A percentile compares a stretch with the other conserved stretches of the same genome.
Evolutionary conservation across 106 monocot species (phyloP).

Genomic region (Allium sativum): DNA sequence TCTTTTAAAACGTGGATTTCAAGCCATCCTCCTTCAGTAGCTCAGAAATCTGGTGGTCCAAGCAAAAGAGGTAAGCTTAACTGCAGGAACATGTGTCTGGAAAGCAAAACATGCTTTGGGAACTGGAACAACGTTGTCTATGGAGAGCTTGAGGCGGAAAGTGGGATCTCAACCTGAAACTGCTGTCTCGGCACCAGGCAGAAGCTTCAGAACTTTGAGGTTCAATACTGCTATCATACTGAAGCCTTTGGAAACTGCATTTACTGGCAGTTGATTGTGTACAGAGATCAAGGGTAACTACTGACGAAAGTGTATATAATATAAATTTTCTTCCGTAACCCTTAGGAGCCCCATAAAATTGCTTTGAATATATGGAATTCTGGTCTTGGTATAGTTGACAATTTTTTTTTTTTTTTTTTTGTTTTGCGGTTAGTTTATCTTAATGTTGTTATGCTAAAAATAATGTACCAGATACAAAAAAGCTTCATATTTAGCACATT

Average conservation of each 20-base stretch:
- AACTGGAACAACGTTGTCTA: slow-evolving; percentile 10
- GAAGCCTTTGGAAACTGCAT: slow-evolving; percentile 45
- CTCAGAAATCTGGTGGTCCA: slow-evolving; percentile 44
- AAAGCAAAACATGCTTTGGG: slow-evolving; percentile 53
- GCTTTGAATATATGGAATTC: too few relatives aligned
- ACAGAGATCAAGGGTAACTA: too few relatives aligned
- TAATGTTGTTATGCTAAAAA: too few relatives aligned
- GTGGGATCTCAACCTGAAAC: slow-evolving; percentile 26
- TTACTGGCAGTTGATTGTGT: slow-evolving; percentile 24
- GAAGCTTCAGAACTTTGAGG: slow-evolving; percentile 84
- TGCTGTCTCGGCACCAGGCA: slow-evolving; percentile 48
- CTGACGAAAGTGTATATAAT: too few relatives aligned
- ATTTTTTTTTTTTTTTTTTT: too few relatives aligned
- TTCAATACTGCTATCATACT: slow-evolving; percentile 57
- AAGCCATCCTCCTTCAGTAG: slow-evolving; percentile 27
- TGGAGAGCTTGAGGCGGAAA: slow-evolving; percentile 19
- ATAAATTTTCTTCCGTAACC: too few relatives aligned
- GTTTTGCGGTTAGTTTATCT: too few relatives aligned
- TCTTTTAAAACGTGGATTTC: slow-evolving; percentile 70
- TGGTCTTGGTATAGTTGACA: too few relatives aligned
- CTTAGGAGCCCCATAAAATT: too few relatives aligned
- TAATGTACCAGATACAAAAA: too few relatives aligned
- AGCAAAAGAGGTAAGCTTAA: too few relatives aligned
- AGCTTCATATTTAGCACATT: too few relatives aligned
- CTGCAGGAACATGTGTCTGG: slow-evolving; percentile 66